A percentile compares a stretch with the other conserved stretches of the same genome.
Conservation (phyloP, 306 rosid species). For the Cucurbita maxima region DNA sequence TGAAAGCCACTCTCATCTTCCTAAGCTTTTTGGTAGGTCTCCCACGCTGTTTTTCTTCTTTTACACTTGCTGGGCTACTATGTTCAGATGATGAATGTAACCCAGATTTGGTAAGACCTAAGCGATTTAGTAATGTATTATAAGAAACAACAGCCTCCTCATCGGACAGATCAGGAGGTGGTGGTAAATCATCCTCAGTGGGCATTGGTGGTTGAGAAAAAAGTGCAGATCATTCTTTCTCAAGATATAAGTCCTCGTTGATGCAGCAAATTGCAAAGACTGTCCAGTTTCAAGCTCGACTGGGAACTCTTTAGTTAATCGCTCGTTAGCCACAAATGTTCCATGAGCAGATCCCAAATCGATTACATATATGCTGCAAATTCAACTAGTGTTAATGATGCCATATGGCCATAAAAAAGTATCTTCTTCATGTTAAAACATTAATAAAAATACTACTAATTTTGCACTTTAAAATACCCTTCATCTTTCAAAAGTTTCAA, state of each 20-base stretch:
- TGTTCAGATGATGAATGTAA: constrained; percentile 27
- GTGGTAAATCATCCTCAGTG: constrained; percentile 55
- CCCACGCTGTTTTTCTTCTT: constrained; percentile 30
- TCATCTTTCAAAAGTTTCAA: too few species aligned
- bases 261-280: constrained; percentile 92
- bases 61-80: constrained; percentile 18
- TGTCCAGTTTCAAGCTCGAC: constrained; percentile 93
- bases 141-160: constrained; percentile 83
- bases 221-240: constrained; percentile 74
- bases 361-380: constrained; percentile 71
- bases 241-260: constrained; percentile 64
- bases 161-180: constrained; percentile 81
- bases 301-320: constrained; percentile 81
- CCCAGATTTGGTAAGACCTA: constrained; percentile 49
- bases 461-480: too few species aligned
- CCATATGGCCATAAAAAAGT: background rate
- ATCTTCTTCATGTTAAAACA: background rate
- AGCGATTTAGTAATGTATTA: constrained; percentile 72
- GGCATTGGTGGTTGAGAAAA: constrained; percentile 59
- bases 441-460: too few species aligned
- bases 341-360: constrained; percentile 99
- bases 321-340: constrained; percentile 94
- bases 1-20: constrained; percentile 70
- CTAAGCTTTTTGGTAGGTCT: constrained; percentile 56
- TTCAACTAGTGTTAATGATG: constrained; percentile 12